Base-by-base conservation (phyloP, 169 alveolate species). In the Prorocentrum cordatum region DNA sequence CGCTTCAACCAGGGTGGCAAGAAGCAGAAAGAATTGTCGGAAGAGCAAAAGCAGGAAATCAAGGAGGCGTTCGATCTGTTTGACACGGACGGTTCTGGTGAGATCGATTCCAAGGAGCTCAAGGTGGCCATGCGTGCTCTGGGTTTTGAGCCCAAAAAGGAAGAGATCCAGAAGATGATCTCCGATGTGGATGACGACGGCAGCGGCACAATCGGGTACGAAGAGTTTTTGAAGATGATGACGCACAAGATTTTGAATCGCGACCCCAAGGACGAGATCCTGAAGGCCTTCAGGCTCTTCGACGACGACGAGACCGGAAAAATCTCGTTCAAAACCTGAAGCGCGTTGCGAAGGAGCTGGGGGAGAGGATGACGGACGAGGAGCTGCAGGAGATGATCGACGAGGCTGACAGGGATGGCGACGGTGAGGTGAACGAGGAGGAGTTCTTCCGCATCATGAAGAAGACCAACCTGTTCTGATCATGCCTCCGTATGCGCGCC, bases 121-220 rank as follows among this genome's bases (percentile, higher is more conserved):
- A 71, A 71, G 89, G 99, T 97, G 36, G 99, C 99, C 36, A 97
- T 98, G 99, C 94, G 99, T 54, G 99, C 99, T 16, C 95, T 98
- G 27, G 99, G 99, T 24, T 98, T 97, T 89, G 99, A 98, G 87
- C 99, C 99, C 18, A 96, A 96, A 93, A 97, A 96, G 91, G 99
- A 97, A 87, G 99, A 97, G 66, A 84, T 92, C 29, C 92, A 92
- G 79, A 80, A 85, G 83, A 91, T 92, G 79, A 75, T 92, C 36
- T 61, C 92, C 16, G 94, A 92, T 59, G 92, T 92, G 66, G 94
- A 92, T 50, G 84, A 59, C 36, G 89, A 79, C 24, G 89, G 89
- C 64, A 47, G 71, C 2, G 92, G 92, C 9, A 39, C 83, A 38
- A 85, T 85, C 31, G 92, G 79, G 10, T 85, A 47, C 27, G 92